phyloP scores from a whole-genome alignment of 306 rosid genomes.

The Vigna unguiculata region DNA sequence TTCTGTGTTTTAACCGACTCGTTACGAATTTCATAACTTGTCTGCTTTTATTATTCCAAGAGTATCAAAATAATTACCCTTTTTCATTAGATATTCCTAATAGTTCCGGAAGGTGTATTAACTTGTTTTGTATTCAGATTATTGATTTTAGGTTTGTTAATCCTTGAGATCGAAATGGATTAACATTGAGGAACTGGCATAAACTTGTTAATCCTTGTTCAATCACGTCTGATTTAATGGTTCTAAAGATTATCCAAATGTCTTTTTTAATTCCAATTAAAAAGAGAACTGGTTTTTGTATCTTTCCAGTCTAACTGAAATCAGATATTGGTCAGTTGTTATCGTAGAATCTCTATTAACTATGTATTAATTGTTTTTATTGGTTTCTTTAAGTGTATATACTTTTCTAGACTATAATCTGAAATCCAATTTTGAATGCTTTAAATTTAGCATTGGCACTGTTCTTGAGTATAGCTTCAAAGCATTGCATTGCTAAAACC shows the following conservation, averaged over 20 bases:
- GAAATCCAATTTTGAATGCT: slow-evolving; percentile 35
- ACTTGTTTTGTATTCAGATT: too few species aligned
- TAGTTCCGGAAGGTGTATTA: too few species aligned
- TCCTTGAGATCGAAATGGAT: neutral
- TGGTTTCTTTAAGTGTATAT: neutral
- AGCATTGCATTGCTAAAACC: slow-evolving; percentile 6
- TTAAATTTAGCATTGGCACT: slow-evolving; percentile 15
- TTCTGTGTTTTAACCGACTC: slow-evolving; percentile 26
- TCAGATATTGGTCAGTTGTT: neutral
- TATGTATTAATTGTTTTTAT: neutral
- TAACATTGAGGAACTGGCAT: slow-evolving; percentile 13
- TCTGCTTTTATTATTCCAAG: slow-evolving; percentile 6
- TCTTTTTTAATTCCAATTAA: too few species aligned
- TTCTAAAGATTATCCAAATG: neutral
- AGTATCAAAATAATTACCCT: neutral
- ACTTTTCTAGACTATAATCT: slow-evolving; percentile 22
- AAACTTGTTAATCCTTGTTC: too few species aligned
- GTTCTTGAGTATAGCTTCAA: neutral
- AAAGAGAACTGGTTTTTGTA: slow-evolving; percentile 4
- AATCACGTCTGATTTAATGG: neutral
- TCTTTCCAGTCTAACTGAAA: neutral
- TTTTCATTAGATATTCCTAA: too few species aligned
- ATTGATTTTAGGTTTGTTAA: neutral
- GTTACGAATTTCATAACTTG: slow-evolving; percentile 22
- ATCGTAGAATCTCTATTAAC: neutral